Conservation (phyloP, 768 basidiomycete genomes). For the Mycena amicta region DNA sequence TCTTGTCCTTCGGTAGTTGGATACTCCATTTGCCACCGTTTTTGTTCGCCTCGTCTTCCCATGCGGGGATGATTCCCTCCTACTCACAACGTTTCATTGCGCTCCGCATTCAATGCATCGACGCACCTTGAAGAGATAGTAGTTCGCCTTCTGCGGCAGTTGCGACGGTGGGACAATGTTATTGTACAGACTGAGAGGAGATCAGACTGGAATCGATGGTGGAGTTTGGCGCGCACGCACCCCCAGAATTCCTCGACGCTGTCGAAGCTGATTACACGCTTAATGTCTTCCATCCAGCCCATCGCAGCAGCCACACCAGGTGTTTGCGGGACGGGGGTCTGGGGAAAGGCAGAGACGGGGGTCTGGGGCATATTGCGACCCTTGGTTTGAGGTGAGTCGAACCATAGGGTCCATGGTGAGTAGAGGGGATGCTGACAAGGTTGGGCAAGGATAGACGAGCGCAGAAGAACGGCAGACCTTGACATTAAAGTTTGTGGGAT, state of each 20-base stretch:
- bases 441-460: neutral
- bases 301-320: conserved; percentile 73
- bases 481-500: conserved; percentile 93
- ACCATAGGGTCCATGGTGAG: conserved; percentile 97
- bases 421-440: conserved; percentile 81
- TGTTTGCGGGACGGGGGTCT: conserved; percentile 73
- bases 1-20: conserved; percentile 96
- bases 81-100: conserved; percentile 36
- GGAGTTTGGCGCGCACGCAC: conserved; percentile 44
- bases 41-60: conserved; percentile 97
- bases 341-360: conserved; percentile 74
- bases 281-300: conserved; percentile 99
- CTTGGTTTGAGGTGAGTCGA: conserved; percentile 93
- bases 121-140: conserved; percentile 95
- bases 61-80: conserved; percentile 96
- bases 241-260: conserved; percentile 99
- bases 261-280: conserved; percentile 93
- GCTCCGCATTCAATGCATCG: conserved; percentile 9
- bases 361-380: conserved; percentile 87
- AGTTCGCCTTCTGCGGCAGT: conserved; percentile 95
- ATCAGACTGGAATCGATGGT: conserved; percentile 7
- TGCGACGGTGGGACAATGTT: conserved; percentile 96
- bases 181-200: conserved; percentile 76
- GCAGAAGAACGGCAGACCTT: conserved; percentile 59
- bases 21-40: conserved; percentile 99